Evolutionary conservation across 148 eudicot genomes (phyloP).

Genomic region (Amaranthus hypochondriacus): DNA sequence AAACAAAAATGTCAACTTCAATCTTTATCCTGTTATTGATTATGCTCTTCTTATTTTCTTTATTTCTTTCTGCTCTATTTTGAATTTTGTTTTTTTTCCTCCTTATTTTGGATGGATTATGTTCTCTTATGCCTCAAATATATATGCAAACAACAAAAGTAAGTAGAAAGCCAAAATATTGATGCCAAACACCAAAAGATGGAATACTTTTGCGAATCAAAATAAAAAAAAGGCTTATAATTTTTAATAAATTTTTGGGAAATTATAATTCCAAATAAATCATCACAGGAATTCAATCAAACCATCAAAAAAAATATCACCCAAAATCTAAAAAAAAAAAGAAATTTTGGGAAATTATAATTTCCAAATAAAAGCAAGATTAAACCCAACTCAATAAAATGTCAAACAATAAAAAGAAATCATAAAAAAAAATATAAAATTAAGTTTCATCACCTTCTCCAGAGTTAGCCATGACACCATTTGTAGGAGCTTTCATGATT

Average conservation of each 20-base stretch:
- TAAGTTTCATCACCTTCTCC: slow-evolving; percentile 22
- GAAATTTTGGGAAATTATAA: neutral
- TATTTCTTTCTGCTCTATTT: neutral
- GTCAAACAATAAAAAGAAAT: neutral
- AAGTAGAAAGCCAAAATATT: slow-evolving; percentile 3
- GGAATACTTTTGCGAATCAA: neutral
- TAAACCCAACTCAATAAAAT: neutral
- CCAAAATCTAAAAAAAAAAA: neutral
- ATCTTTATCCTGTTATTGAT: slow-evolving; percentile 1
- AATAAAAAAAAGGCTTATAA: neutral
- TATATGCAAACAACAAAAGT: slow-evolving; percentile 11
- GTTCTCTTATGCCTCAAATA: slow-evolving; percentile 17
- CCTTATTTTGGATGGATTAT: slow-evolving; percentile 10
- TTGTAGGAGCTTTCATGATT: slow-evolving; percentile 72
- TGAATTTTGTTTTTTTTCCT: neutral
- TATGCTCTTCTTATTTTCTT: slow-evolving; percentile 5
- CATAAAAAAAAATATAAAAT: too few relatives aligned
- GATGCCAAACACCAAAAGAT: neutral
- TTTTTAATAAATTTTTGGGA: neutral
- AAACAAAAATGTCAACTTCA: slow-evolving; percentile 23
- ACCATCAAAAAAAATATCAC: neutral
- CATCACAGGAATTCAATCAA: neutral
- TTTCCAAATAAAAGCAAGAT: neutral
- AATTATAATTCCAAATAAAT: neutral
- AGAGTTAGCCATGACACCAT: slow-evolving; percentile 50